phyloP scores from a whole-genome alignment of 2,329 filamentous ascomycete genomes.

The Ophiocordyceps unilateralis region DNA sequence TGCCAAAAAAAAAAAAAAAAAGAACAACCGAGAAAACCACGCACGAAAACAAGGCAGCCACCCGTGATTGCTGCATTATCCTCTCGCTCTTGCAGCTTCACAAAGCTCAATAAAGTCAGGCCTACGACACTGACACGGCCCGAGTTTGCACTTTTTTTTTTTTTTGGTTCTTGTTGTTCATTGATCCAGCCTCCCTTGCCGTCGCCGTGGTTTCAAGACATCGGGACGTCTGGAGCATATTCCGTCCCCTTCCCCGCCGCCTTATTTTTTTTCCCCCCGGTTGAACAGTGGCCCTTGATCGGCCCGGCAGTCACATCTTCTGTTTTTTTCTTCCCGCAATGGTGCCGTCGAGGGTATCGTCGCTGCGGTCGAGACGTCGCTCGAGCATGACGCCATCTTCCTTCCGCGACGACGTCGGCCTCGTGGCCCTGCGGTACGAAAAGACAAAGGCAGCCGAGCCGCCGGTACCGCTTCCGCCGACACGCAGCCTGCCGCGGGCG shows the following conservation, averaged over 20 bases:
- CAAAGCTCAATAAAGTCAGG: too few species aligned
- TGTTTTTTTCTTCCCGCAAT: slow-evolving; percentile 4
- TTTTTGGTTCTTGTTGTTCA: background rate
- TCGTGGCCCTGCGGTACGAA: slow-evolving; percentile 43
- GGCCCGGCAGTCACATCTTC: too few species aligned
- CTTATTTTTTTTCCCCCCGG: background rate
- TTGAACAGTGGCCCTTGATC: too few species aligned
- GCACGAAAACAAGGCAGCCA: too few species aligned
- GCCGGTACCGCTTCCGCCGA: slow-evolving; percentile 34
- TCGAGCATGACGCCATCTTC: slow-evolving; percentile 15
- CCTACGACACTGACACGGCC: background rate
- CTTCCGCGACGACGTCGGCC: slow-evolving; percentile 28
- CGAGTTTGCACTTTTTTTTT: background rate
- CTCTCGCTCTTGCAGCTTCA: too few species aligned
- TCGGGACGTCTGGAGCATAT: background rate
- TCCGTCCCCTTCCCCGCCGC: background rate
- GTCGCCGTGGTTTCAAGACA: background rate
- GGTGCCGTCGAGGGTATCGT: slow-evolving; percentile 24
- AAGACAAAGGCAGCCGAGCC: slow-evolving; percentile 39
- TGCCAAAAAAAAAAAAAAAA: too few species aligned
- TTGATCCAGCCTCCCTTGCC: background rate
- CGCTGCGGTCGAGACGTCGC: slow-evolving; percentile 23
- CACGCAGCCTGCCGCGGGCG: slow-evolving; percentile 11
- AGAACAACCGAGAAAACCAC: too few species aligned
- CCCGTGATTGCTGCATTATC: too few species aligned